These are phyloP conservation scores for Incumbomyces lentus DNA, from an alignment of 2,329 filamentous ascomycete genomes.

Conservation along the genomic window DNA sequence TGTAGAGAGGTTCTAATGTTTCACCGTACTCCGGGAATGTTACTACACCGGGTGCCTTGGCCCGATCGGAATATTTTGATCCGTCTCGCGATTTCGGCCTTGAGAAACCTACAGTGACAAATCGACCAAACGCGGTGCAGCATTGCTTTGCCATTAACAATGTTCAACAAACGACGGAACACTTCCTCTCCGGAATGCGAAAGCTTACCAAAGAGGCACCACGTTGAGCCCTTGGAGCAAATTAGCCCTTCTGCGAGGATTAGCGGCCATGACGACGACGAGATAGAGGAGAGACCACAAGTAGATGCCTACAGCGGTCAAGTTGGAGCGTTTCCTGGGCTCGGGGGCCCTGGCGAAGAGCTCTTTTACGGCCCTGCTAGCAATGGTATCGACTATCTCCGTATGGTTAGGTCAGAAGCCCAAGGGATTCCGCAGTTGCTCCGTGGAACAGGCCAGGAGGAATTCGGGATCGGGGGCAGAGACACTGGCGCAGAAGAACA, in stretches of 20 bases:
- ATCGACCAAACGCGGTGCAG: not conserved
- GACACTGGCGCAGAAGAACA: not conserved
- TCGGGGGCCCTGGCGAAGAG: constrained; percentile 43
- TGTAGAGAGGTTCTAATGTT: too few relatives aligned
- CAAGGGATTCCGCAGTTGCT: constrained; percentile 61
- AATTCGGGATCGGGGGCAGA: not conserved
- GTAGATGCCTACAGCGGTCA: constrained; percentile 60
- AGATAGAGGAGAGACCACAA: constrained; percentile 31
- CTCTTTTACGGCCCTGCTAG: constrained; percentile 57
- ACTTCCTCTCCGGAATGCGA: constrained; percentile 21
- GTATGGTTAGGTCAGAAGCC: constrained; percentile 69
- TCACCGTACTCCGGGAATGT: too few relatives aligned
- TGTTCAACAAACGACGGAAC: constrained; percentile 21
- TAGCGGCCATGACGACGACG: constrained; percentile 24
- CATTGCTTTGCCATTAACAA: constrained; percentile 4
- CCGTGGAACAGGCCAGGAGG: constrained; percentile 1
- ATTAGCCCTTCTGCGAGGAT: not conserved
- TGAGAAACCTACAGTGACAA: not conserved
- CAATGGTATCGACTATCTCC: constrained; percentile 60
- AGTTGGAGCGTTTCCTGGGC: constrained; percentile 59
- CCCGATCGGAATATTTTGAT: too few relatives aligned
- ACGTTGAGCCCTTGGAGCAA: not conserved
- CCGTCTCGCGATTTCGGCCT: too few relatives aligned
- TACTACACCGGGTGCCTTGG: too few relatives aligned
- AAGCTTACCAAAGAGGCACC: constrained; percentile 11